Percentiles rank a stretch among this genome's conserved stretches.
phyloP scores from a whole-genome alignment of 192 early-diverging fungal genomes.

The Coemansia sp. region DNA sequence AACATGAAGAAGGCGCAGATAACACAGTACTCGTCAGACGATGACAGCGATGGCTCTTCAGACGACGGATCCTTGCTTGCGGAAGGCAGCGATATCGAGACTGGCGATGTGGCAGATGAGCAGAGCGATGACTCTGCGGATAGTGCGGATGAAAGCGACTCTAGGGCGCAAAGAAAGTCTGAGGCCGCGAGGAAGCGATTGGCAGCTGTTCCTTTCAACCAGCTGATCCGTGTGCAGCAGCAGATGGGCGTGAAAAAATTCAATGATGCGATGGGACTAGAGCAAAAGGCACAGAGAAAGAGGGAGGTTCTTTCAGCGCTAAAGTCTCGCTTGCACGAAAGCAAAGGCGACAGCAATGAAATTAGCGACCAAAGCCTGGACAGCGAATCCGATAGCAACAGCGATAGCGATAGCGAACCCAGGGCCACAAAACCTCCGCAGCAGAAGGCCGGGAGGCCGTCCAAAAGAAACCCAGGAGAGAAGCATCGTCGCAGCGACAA shows the following conservation, averaged over 20 bases:
- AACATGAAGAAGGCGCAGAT: slow-evolving; percentile 13
- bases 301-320: slow-evolving; percentile 48
- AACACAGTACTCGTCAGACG: slow-evolving; percentile 52
- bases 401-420: slow-evolving; percentile 19
- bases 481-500: slow-evolving; percentile 23
- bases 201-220: slow-evolving; percentile 77
- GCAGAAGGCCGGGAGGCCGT: background rate
- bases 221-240: slow-evolving; percentile 74
- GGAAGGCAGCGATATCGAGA: slow-evolving; percentile 13
- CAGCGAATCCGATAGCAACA: slow-evolving; percentile 35
- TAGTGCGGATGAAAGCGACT: slow-evolving; percentile 15
- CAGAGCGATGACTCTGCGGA: slow-evolving; percentile 4
- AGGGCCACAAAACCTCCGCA: background rate
- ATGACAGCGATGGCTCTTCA: slow-evolving; percentile 36
- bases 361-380: slow-evolving; percentile 24
- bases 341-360: slow-evolving; percentile 19
- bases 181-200: slow-evolving; percentile 47
- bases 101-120: background rate
- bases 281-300: slow-evolving; percentile 21
- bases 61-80: slow-evolving; percentile 19
- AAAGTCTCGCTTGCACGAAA: slow-evolving; percentile 30
- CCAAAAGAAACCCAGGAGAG: background rate
- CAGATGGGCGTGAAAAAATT: slow-evolving; percentile 70
- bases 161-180: slow-evolving; percentile 1
- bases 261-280: slow-evolving; percentile 49